phyloP scores from a whole-genome alignment of 2,329 filamentous ascomycete species.

The Cercospora citrullina region DNA sequence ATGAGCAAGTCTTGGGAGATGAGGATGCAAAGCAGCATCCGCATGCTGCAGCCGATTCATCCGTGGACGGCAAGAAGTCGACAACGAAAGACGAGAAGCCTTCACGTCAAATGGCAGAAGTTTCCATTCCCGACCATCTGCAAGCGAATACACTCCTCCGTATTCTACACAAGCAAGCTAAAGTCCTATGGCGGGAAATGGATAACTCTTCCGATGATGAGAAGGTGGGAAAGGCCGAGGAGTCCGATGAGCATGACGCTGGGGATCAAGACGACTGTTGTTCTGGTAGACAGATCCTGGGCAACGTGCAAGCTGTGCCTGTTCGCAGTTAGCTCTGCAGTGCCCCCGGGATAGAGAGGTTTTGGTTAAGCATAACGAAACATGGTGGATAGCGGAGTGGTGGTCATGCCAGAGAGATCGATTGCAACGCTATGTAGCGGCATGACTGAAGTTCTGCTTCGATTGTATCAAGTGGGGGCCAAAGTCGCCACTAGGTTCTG shows the following conservation, averaged over 20 bases:
- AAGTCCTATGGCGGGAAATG: slow-evolving; percentile 30
- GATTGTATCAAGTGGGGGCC: neutral
- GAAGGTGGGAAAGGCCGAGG: slow-evolving; percentile 9
- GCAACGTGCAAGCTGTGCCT: neutral
- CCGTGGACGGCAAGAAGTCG: neutral
- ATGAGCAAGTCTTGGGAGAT: slow-evolving; percentile 16
- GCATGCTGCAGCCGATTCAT: neutral
- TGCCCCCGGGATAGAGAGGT: neutral
- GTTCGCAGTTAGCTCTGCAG: neutral
- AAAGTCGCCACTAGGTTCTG: too few relatives aligned
- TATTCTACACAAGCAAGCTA: slow-evolving; percentile 28
- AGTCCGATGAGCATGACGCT: neutral
- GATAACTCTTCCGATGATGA: slow-evolving; percentile 29
- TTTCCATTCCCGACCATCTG: slow-evolving; percentile 27
- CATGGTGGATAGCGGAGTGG: neutral
- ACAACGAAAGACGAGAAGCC: slow-evolving; percentile 9
- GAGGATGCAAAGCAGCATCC: slow-evolving; percentile 20
- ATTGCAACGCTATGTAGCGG: neutral
- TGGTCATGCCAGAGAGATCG: neutral
- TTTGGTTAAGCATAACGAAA: neutral
- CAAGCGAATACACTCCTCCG: slow-evolving; percentile 27
- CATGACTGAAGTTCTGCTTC: neutral
- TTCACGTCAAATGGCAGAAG: slow-evolving; percentile 18
- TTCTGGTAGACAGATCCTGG: neutral
- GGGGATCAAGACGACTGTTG: neutral